phyloP scores from a whole-genome alignment of 192 early-diverging fungal species.

The Coemansia sp. region DNA sequence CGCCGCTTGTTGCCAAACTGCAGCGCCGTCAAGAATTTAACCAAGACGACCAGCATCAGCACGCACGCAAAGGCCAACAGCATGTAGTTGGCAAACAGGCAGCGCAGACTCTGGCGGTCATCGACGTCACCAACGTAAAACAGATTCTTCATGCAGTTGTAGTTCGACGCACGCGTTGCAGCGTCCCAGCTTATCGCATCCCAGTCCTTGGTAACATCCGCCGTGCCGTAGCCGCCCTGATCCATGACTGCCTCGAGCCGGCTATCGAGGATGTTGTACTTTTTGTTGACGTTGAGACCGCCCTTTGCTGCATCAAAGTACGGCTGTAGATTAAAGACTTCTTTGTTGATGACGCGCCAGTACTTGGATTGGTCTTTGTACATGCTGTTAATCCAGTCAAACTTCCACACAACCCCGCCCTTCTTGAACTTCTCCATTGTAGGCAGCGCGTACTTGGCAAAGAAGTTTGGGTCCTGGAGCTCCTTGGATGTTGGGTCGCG shows the following conservation, averaged over 20 bases:
- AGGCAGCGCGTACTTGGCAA: slow-evolving; percentile 25
- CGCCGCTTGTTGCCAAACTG: slow-evolving; percentile 66
- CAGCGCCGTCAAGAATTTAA: slow-evolving; percentile 76
- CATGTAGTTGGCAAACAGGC: slow-evolving; percentile 83
- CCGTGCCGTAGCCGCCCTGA: slow-evolving; percentile 40
- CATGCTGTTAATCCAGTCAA: slow-evolving; percentile 57
- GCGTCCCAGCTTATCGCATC: slow-evolving; percentile 5
- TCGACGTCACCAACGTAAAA: slow-evolving; percentile 87
- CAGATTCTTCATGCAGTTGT: slow-evolving; percentile 78
- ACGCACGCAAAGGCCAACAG: slow-evolving; percentile 73
- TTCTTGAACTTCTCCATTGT: slow-evolving; percentile 46
- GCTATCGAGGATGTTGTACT: slow-evolving; percentile 25
- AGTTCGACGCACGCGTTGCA: slow-evolving; percentile 36
- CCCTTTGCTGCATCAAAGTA: slow-evolving; percentile 51
- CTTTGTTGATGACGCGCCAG: slow-evolving; percentile 62
- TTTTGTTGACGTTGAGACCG: slow-evolving; percentile 29
- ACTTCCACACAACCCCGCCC: slow-evolving; percentile 61
- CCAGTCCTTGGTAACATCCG: slow-evolving; percentile 49
- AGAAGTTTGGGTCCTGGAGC: slow-evolving; percentile 35
- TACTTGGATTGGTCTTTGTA: slow-evolving; percentile 54
- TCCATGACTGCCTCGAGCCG: slow-evolving; percentile 60
- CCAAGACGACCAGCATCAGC: slow-evolving; percentile 74
- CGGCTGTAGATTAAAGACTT: slow-evolving; percentile 64
- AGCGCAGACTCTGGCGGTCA: slow-evolving; percentile 68
- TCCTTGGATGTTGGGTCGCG: slow-evolving; percentile 29